Conservation (phyloP, 176 grass and related monocot genomes). For the Lolium perenne region DNA sequence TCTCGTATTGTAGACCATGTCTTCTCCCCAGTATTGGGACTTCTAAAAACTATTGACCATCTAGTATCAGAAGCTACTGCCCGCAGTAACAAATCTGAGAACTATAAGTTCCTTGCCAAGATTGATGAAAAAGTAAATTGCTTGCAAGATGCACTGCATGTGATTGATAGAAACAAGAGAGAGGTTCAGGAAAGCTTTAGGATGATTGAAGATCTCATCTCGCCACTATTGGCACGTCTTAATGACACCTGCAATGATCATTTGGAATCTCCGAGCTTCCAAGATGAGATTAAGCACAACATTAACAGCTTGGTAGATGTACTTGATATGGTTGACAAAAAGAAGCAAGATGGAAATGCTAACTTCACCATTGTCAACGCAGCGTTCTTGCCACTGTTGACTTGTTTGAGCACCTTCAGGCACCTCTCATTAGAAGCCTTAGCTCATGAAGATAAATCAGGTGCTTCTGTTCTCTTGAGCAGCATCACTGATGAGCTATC, state of each 20-base stretch:
- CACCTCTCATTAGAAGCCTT: conserved; percentile 14
- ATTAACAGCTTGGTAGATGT: neutral
- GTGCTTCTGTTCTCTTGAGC: neutral
- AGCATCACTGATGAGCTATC: conserved; percentile 4
- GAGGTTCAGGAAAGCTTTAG: conserved; percentile 9
- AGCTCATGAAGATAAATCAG: conserved; percentile 27
- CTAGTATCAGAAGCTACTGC: conserved; percentile 7
- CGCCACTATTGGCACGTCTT: neutral
- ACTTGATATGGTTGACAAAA: neutral
- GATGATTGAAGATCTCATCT: conserved; percentile 9
- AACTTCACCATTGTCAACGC: neutral
- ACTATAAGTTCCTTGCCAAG: conserved; percentile 16
- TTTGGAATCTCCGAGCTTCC: neutral
- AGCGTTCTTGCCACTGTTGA: conserved; percentile 4
- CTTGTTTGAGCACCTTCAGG: conserved; percentile 15
- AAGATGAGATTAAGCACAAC: neutral
- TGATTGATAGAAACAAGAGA: conserved; percentile 11
- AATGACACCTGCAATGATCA: neutral
- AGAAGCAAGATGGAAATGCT: conserved; percentile 17
- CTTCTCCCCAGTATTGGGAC: conserved; percentile 17
- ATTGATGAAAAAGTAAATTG: conserved; percentile 1
- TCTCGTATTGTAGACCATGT: conserved; percentile 5
- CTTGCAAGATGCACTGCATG: conserved; percentile 9
- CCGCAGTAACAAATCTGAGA: neutral
- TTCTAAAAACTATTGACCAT: conserved; percentile 13